Percentiles rank a stretch among this genome's conserved stretches.
phyloP scores from a whole-genome alignment of 2,329 filamentous ascomycete species.

The Phyllosticta ampelicida region DNA sequence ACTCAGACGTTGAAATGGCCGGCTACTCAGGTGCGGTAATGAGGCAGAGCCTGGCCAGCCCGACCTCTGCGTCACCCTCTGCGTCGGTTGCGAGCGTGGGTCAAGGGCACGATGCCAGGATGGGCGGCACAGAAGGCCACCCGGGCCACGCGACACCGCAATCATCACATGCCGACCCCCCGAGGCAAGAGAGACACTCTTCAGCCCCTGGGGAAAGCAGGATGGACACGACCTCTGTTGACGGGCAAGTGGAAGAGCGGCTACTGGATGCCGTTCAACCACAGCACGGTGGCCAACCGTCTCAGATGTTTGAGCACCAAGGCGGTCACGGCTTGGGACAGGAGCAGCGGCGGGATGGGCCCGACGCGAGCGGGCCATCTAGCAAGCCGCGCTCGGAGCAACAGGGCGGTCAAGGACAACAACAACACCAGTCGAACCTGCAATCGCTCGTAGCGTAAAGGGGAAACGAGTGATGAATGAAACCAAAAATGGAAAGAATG shows the following conservation, averaged over 20 bases:
- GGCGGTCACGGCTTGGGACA: neutral
- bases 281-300: neutral
- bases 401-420: neutral
- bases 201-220: neutral
- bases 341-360: neutral
- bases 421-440: constrained; percentile 4
- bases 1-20: constrained; percentile 8
- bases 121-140: constrained; percentile 1
- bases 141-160: constrained; percentile 2
- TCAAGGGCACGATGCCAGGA: constrained; percentile 1
- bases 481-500: neutral
- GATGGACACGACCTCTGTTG: neutral
- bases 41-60: constrained; percentile 5
- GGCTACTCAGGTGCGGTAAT: constrained; percentile 1
- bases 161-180: constrained; percentile 1
- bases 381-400: neutral
- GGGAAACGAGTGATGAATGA: neutral
- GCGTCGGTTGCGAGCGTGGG: constrained; percentile 3
- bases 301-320: constrained; percentile 2
- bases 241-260: constrained; percentile 1
- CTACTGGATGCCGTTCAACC: neutral
- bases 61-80: constrained; percentile 1
- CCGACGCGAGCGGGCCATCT: neutral
- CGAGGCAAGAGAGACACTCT: neutral
- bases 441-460: constrained; percentile 7